Percentiles rank a stretch among this genome's conserved stretches.
These are phyloP conservation scores for Papiliotrema nemorosa DNA, from an alignment of 1,284 basidiomycete species.

Conservation along the genomic window DNA sequence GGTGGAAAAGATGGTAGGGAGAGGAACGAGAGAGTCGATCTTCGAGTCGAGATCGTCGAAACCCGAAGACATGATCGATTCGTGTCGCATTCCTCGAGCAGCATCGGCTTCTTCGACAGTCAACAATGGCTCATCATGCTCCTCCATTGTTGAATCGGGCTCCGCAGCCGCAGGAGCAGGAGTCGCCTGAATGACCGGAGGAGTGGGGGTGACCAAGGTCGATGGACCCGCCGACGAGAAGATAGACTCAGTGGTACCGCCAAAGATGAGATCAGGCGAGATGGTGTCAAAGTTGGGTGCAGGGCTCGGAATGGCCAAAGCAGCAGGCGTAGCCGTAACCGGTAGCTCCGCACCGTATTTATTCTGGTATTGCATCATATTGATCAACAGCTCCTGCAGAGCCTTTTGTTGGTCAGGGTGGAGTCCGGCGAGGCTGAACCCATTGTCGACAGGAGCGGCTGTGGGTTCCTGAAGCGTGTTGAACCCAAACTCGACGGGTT, in stretches of 20 bases:
- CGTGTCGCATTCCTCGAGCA: constrained; percentile 20
- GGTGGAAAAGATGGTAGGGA: constrained; percentile 45
- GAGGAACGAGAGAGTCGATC: constrained; percentile 41
- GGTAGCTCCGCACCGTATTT: constrained; percentile 26
- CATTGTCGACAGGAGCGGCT: constrained; percentile 1
- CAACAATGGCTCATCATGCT: constrained; percentile 29
- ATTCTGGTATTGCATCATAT: constrained; percentile 36
- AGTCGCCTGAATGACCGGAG: neutral
- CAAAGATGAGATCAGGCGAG: constrained; percentile 1
- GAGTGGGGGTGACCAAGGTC: constrained; percentile 20
- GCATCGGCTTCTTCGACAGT: constrained; percentile 24
- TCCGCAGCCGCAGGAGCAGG: neutral
- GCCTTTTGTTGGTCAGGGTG: constrained; percentile 37
- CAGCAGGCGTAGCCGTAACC: neutral
- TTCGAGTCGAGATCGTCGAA: constrained; percentile 32
- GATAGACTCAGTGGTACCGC: neutral
- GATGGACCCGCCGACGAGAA: neutral
- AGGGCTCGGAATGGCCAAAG: neutral
- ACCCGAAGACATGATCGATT: constrained; percentile 16
- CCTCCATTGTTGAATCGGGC: neutral
- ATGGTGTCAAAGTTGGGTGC: neutral
- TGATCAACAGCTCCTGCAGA: constrained; percentile 37
- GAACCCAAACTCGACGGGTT: constrained; percentile 30
- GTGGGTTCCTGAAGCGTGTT: constrained; percentile 3
- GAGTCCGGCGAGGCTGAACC: constrained; percentile 10